Conservation (phyloP, 352 stramenopile species). For the Discostella stelligera region DNA sequence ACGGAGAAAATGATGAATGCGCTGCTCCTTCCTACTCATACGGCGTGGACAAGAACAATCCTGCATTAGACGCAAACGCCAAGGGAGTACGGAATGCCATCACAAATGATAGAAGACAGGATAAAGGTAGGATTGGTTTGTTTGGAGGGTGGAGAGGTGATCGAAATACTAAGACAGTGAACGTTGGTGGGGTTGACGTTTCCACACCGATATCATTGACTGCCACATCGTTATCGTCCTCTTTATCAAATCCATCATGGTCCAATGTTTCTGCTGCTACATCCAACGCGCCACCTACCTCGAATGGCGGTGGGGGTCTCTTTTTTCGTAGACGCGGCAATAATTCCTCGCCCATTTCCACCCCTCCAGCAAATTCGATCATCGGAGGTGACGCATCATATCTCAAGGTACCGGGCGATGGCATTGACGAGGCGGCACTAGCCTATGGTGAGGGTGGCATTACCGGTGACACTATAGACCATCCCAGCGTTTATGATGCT, state of each 20-base stretch:
- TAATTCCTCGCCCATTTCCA: background rate
- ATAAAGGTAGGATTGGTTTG: conserved; percentile 16
- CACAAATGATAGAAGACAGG: background rate
- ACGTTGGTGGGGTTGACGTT: background rate
- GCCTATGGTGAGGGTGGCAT: conserved; percentile 29
- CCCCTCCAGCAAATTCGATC: background rate
- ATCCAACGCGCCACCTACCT: background rate
- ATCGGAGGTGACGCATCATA: background rate
- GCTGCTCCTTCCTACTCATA: background rate
- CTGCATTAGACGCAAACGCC: conserved; percentile 2
- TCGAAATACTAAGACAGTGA: background rate
- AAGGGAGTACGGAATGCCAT: conserved; percentile 7
- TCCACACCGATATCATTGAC: background rate
- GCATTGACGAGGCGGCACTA: conserved; percentile 20
- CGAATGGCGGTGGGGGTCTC: background rate
- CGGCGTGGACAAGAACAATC: conserved; percentile 11
- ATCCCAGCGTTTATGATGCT: background rate
- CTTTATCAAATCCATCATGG: background rate
- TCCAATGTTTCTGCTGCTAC: background rate
- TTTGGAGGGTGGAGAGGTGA: conserved; percentile 26
- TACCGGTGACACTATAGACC: conserved; percentile 12
- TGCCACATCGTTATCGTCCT: background rate
- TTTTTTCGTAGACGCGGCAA: background rate
- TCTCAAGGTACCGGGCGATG: conserved; percentile 10
- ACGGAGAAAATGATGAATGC: conserved; percentile 13